These are phyloP conservation scores for Glarea lozoyensis DNA, from an alignment of 495 filamentous ascomycete species.

Conservation along the genomic window DNA sequence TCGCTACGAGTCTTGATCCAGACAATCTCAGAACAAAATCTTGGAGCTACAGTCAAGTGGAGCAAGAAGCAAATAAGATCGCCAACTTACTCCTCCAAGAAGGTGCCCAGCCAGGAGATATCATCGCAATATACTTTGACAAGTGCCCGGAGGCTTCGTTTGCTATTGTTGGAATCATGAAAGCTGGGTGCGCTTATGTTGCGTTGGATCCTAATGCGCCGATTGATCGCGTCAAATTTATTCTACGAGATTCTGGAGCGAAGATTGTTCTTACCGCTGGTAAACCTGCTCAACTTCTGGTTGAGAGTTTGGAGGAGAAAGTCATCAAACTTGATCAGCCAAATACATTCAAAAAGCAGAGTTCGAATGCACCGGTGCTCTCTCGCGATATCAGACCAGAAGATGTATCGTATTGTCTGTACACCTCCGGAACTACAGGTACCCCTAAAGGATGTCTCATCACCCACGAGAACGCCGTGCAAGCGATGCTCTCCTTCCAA, in stretches of 20 bases:
- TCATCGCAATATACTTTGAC: constrained; percentile 72
- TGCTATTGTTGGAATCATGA: constrained; percentile 70
- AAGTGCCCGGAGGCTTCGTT: constrained; percentile 74
- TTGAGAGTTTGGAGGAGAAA: constrained; percentile 21
- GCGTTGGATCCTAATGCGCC: constrained; percentile 63
- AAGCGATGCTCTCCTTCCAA: constrained; percentile 68
- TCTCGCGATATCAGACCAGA: constrained; percentile 26
- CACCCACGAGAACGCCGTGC: constrained; percentile 64
- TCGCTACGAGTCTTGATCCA: constrained; percentile 35
- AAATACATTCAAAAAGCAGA: constrained; percentile 18
- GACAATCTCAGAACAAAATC: constrained; percentile 24
- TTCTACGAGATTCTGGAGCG: constrained; percentile 52
- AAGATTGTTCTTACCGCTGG: constrained; percentile 38
- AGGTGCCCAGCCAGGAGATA: constrained; percentile 31
- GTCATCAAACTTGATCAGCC: constrained; percentile 32
- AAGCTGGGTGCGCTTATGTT: constrained; percentile 75
- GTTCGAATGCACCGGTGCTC: constrained; percentile 20
- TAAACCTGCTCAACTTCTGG: constrained; percentile 21
- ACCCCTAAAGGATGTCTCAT: constrained; percentile 71
- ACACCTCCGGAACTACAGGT: constrained; percentile 77
- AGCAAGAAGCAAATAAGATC: constrained; percentile 50
- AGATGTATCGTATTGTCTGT: constrained; percentile 62
- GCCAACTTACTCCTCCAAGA: constrained; percentile 40
- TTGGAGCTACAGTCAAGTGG: constrained; percentile 57
- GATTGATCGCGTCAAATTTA: constrained; percentile 51